Evolutionary conservation across 371 early-diverging fungal genomes (phyloP).

Genomic region (Thermomucor indicae-seudaticae): DNA sequence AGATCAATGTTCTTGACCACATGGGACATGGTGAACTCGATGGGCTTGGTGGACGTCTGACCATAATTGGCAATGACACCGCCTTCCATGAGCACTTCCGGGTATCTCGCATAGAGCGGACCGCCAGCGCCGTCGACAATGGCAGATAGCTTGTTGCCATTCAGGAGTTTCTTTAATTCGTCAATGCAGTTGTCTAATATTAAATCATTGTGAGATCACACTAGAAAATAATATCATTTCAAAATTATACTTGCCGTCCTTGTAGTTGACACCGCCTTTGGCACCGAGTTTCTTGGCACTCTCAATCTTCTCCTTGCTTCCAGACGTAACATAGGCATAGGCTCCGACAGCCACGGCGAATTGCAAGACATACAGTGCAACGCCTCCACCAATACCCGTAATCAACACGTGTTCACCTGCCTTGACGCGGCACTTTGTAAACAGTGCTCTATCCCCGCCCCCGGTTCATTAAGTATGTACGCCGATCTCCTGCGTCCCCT

Average conservation of each 20-base stretch:
- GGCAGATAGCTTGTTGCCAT: conserved; percentile 39
- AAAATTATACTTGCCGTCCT: conserved; percentile 36
- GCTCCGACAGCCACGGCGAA: conserved; percentile 68
- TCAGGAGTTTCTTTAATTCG: conserved; percentile 41
- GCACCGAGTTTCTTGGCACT: conserved; percentile 63
- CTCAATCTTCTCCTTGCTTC: conserved; percentile 56
- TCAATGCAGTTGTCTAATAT: conserved; percentile 44
- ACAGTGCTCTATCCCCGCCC: conserved; percentile 44
- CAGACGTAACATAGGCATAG: conserved; percentile 69
- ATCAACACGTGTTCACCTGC: conserved; percentile 58
- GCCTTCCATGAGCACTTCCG: conserved; percentile 41
- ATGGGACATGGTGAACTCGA: background rate
- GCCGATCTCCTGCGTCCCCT: too few species aligned
- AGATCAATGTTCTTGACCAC: background rate
- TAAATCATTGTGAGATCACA: background rate
- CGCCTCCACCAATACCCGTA: conserved; percentile 77
- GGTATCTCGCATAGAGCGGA: conserved; percentile 35
- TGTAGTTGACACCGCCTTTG: conserved; percentile 68
- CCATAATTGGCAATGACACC: conserved; percentile 59
- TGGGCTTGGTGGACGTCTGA: conserved; percentile 29
- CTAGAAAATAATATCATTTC: background rate
- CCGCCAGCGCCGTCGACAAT: conserved; percentile 75
- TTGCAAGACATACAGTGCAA: conserved; percentile 64
- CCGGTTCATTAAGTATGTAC: too few species aligned
- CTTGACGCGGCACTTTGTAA: conserved; percentile 53